Conservation (phyloP, 2,329 filamentous ascomycete genomes). For the Colletotrichum somersetense region DNA sequence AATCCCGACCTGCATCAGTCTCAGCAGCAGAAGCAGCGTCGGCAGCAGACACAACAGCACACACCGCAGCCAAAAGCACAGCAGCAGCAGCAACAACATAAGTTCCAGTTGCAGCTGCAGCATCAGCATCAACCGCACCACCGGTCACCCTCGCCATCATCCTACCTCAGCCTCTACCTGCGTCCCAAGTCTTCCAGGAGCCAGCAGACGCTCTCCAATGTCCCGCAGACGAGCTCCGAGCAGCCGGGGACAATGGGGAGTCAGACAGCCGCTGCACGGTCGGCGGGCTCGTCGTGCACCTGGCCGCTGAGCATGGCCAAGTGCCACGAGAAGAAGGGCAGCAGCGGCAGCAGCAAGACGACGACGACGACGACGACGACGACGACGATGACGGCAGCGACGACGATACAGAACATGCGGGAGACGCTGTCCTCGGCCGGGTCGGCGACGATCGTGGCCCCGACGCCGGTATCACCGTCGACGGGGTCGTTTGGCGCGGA, state of each 20-base stretch:
- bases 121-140: background rate
- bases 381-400: background rate
- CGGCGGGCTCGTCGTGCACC: background rate
- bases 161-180: conserved; percentile 23
- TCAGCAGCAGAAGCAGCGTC: no score
- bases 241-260: conserved; percentile 8
- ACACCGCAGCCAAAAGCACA: background rate
- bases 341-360: conserved; percentile 27
- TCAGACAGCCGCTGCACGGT: background rate
- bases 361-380: background rate
- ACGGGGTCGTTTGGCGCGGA: conserved; percentile 37
- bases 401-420: conserved; percentile 6
- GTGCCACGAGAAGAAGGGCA: conserved; percentile 35
- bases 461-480: conserved; percentile 43
- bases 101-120: background rate
- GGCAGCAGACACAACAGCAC: no score
- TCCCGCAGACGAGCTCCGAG: conserved; percentile 22
- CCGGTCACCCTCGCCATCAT: conserved; percentile 18
- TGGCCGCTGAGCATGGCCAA: conserved; percentile 16
- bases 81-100: background rate
- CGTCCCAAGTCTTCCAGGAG: conserved; percentile 36
- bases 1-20: conserved; percentile 28
- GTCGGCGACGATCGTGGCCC: conserved; percentile 8
- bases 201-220: conserved; percentile 2
- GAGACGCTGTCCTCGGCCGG: conserved; percentile 21